Evolutionary conservation across 768 basidiomycete species (phyloP).

Genomic region (Psilocybe azurescens): DNA sequence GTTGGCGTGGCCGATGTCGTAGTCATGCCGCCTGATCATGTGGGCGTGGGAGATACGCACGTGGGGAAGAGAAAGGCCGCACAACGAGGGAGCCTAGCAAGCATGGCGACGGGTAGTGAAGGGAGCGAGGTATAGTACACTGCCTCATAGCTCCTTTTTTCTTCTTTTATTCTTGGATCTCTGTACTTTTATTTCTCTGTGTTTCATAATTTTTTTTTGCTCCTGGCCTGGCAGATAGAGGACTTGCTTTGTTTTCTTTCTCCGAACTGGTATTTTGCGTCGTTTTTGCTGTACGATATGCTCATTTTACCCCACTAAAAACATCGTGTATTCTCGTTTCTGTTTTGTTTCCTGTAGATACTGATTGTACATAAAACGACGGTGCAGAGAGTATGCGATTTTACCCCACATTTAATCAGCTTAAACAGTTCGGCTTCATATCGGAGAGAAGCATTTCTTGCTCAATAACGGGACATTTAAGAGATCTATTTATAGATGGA

Average conservation of each 20-base stretch:
- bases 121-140: background rate
- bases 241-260: background rate
- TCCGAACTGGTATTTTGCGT: background rate
- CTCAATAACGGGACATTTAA: too few species aligned
- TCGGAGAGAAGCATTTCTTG: background rate
- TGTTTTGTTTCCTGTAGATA: background rate
- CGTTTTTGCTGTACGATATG: background rate
- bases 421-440: background rate
- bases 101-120: conserved; percentile 5
- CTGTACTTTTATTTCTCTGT: background rate
- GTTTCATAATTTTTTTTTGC: background rate
- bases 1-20: conserved; percentile 36
- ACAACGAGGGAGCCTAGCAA: background rate
- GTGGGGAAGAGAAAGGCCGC: conserved; percentile 1
- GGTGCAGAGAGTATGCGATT: background rate
- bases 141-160: background rate
- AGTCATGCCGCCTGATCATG: conserved; percentile 15
- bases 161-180: background rate
- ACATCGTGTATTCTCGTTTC: background rate
- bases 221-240: background rate
- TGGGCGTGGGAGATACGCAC: background rate
- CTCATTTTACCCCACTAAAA: background rate
- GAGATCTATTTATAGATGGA: too few species aligned
- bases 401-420: background rate
- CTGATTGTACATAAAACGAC: background rate